These are phyloP conservation scores for Fraxinus ornus DNA, from an alignment of 305 asterid species.

Conservation along the genomic window DNA sequence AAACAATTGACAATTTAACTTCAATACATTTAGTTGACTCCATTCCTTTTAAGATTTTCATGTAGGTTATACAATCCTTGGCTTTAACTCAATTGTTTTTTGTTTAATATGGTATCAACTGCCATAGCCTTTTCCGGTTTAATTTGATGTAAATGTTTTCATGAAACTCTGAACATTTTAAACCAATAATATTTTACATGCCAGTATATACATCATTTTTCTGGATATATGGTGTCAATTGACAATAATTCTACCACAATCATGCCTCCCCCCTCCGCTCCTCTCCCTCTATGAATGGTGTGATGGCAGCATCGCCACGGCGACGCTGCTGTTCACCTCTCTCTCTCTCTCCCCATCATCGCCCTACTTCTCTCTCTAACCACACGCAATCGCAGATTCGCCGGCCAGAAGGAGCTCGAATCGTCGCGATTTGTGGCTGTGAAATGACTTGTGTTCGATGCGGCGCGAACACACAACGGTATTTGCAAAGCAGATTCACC, in stretches of 20 bases:
- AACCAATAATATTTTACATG: background rate
- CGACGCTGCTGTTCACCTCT: too few relatives aligned
- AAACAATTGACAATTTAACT: background rate
- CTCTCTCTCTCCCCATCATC: too few relatives aligned
- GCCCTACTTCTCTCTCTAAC: too few relatives aligned
- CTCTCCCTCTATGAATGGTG: too few relatives aligned
- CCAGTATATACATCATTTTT: background rate
- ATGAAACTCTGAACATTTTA: background rate
- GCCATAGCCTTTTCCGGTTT: background rate
- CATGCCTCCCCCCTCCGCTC: background rate
- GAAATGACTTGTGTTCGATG: too few relatives aligned
- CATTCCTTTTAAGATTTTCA: background rate
- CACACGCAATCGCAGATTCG: too few relatives aligned
- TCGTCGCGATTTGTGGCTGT: too few relatives aligned
- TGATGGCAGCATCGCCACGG: too few relatives aligned
- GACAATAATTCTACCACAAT: background rate
- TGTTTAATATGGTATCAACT: background rate
- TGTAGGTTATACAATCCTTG: background rate
- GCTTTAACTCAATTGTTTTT: background rate
- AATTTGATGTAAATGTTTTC: background rate
- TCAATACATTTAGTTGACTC: background rate
- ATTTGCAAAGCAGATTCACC: too few relatives aligned
- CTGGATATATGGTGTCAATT: background rate
- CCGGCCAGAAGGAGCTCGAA: too few relatives aligned
- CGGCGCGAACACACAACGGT: too few relatives aligned